Conservation (phyloP, 345 rosid genomes). For the Arabis hirsuta region DNA sequence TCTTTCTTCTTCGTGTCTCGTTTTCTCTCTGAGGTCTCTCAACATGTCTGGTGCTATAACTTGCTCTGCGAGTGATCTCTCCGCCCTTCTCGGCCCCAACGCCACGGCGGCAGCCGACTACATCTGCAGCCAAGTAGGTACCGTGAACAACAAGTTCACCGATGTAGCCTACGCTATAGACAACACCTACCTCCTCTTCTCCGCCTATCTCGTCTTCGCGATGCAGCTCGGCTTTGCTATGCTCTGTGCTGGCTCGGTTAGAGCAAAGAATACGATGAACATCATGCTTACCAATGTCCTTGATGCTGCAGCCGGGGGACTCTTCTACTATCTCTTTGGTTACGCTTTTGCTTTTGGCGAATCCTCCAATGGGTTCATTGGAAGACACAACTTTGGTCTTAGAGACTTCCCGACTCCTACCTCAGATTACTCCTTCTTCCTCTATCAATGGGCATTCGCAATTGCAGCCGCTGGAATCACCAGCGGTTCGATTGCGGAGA, state of each 20-base stretch:
- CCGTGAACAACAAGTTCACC: slow-evolving; percentile 43
- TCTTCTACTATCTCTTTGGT: slow-evolving; percentile 88
- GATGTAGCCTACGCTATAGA: slow-evolving; percentile 74
- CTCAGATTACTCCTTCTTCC: slow-evolving; percentile 68
- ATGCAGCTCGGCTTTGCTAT: slow-evolving; percentile 97
- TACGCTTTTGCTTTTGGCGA: slow-evolving; percentile 90
- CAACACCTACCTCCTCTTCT: slow-evolving; percentile 89
- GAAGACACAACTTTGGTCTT: slow-evolving; percentile 72
- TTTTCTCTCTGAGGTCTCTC: slow-evolving; percentile 8
- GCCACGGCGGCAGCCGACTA: slow-evolving; percentile 60
- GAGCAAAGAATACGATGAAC: slow-evolving; percentile 94
- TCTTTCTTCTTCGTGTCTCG: slow-evolving; percentile 9
- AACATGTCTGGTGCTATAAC: slow-evolving; percentile 39
- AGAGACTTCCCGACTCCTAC: slow-evolving; percentile 43
- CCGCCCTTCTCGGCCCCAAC: slow-evolving; percentile 63
- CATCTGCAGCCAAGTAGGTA: slow-evolving; percentile 56
- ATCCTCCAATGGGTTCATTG: slow-evolving; percentile 81
- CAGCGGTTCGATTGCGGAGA: slow-evolving; percentile 89
- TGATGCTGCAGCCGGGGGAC: slow-evolving; percentile 88
- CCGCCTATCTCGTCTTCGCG: slow-evolving; percentile 87
- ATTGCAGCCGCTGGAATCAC: slow-evolving; percentile 96
- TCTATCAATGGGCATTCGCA: slow-evolving; percentile 95
- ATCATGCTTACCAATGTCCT: slow-evolving; percentile 96
- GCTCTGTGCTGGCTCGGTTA: slow-evolving; percentile 96
- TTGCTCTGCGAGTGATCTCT: slow-evolving; percentile 57